Percentiles rank a stretch among this genome's conserved stretches.
phyloP scores from a whole-genome alignment of 2,329 filamentous ascomycete species.

The Beauveria medogensis region DNA sequence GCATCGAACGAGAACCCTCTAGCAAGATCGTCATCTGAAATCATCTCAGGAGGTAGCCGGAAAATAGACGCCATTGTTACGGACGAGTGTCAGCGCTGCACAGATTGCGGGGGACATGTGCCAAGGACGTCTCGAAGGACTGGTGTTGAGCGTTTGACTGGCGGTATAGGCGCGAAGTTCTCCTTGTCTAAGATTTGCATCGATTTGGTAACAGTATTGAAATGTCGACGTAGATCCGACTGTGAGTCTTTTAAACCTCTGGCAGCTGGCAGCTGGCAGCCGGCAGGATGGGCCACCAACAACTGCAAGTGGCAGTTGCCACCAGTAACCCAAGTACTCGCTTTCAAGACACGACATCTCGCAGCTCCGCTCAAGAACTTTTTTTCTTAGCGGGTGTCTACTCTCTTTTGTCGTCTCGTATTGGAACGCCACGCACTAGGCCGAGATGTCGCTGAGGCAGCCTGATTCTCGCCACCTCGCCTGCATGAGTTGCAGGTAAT shows the following conservation, averaged over 20 bases:
- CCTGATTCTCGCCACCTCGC: too few species aligned
- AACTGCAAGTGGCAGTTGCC: neutral
- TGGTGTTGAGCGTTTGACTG: neutral
- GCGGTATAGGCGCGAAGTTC: too few species aligned
- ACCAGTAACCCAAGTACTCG: neutral
- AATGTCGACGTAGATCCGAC: neutral
- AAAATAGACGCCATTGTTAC: neutral
- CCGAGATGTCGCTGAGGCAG: too few species aligned
- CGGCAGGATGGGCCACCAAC: neutral
- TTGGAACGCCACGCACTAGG: too few species aligned
- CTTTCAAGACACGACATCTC: neutral
- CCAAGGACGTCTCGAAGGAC: neutral
- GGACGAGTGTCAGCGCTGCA: neutral
- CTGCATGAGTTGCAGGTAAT: too few species aligned
- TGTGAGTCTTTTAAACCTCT: neutral
- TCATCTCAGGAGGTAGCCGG: neutral
- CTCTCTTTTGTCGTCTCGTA: too few species aligned
- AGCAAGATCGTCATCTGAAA: conserved; percentile 12
- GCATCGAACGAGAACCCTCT: conserved; percentile 15
- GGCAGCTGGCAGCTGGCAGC: neutral
- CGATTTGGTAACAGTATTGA: neutral
- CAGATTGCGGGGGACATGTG: neutral
- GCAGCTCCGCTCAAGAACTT: too few species aligned
- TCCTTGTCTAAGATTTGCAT: neutral
- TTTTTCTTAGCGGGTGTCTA: too few species aligned